These are phyloP conservation scores for Lathyrus sativus DNA, from an alignment of 306 rosid genomes.

Conservation along the genomic window DNA sequence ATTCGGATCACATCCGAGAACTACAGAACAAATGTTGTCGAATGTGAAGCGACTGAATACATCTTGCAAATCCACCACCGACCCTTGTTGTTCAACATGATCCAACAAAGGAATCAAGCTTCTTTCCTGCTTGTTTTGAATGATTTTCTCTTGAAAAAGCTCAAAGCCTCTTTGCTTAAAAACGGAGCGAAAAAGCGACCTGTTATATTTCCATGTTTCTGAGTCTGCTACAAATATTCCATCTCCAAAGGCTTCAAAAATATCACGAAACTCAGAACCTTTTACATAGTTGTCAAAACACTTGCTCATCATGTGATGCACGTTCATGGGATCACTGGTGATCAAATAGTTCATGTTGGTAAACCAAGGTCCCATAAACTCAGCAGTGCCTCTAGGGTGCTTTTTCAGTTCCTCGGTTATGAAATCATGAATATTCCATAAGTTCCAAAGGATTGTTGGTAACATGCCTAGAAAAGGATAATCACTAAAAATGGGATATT, in stretches of 20 bases:
- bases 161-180: slow-evolving; percentile 18
- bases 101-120: slow-evolving; percentile 38
- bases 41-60: slow-evolving; percentile 45
- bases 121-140: slow-evolving; percentile 22
- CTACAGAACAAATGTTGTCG: slow-evolving; percentile 41
- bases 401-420: not conserved
- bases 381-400: slow-evolving; percentile 25
- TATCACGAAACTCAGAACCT: slow-evolving; percentile 39
- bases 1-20: slow-evolving; percentile 48
- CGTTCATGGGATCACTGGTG: slow-evolving; percentile 47
- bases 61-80: slow-evolving; percentile 45
- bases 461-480: slow-evolving; percentile 52
- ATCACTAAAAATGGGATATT: slow-evolving; percentile 1
- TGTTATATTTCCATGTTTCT: slow-evolving; percentile 34
- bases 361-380: slow-evolving; percentile 48
- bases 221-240: slow-evolving; percentile 45
- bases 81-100: not conserved
- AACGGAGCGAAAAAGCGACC: slow-evolving; percentile 31
- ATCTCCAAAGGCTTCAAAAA: slow-evolving; percentile 48
- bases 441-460: not conserved
- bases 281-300: slow-evolving; percentile 36
- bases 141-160: slow-evolving; percentile 15
- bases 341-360: slow-evolving; percentile 16
- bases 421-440: slow-evolving; percentile 30
- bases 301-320: slow-evolving; percentile 40